Conservation (phyloP, 345 rosid genomes). For the Stellera chamaejasme region DNA sequence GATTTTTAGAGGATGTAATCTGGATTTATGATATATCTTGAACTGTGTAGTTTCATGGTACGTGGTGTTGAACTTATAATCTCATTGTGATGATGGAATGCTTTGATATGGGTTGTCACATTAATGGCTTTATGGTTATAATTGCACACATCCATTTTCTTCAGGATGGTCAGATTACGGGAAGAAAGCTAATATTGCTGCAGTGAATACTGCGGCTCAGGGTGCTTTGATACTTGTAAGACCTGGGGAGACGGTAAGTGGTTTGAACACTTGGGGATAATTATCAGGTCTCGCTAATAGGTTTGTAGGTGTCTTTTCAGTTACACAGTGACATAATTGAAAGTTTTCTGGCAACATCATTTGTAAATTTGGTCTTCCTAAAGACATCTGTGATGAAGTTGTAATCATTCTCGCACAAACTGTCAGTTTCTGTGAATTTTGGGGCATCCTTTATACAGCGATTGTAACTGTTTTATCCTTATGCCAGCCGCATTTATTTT, state of each 20-base stretch:
- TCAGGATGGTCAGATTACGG: slow-evolving; percentile 60
- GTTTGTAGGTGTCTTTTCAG: no score
- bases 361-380: no score
- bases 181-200: slow-evolving; percentile 88
- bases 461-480: no score
- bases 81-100: background rate
- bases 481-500: no score
- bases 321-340: no score
- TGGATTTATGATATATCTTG: background rate
- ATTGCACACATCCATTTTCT: slow-evolving; percentile 87
- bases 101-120: slow-evolving; percentile 97
- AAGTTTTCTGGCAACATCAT: no score
- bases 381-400: no score
- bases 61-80: no score
- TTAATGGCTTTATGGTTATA: slow-evolving; percentile 96
- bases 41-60: background rate
- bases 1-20: slow-evolving; percentile 87
- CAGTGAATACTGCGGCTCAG: slow-evolving; percentile 93
- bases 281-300: no score
- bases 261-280: background rate
- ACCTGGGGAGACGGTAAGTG: slow-evolving; percentile 86
- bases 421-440: no score
- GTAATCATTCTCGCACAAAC: no score
- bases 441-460: no score
- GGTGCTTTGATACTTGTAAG: slow-evolving; percentile 97